These are phyloP conservation scores for Solanum habrochaites DNA, from an alignment of 257 asterid genomes.

Conservation along the genomic window DNA sequence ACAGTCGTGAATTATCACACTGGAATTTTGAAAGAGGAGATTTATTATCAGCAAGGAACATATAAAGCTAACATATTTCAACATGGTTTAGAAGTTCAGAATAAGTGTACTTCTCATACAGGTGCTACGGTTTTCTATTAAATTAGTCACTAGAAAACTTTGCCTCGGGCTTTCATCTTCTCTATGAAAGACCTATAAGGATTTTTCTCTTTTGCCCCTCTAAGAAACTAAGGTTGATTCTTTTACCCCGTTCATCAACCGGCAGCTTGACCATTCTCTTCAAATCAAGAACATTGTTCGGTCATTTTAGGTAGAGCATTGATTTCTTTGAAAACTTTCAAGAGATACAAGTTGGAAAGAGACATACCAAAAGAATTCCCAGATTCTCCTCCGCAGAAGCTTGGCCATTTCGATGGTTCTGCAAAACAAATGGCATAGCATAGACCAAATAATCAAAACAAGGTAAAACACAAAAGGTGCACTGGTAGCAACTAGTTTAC, in stretches of 20 bases:
- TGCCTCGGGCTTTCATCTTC: background rate
- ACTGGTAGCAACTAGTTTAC: background rate
- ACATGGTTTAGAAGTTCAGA: background rate
- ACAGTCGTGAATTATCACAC: background rate
- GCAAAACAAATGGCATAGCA: conserved; percentile 13
- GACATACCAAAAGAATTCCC: conserved; percentile 76
- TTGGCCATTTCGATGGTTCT: conserved; percentile 39
- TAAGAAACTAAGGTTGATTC: background rate
- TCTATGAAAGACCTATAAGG: background rate
- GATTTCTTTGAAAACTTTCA: background rate
- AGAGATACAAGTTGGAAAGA: background rate
- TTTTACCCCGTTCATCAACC: background rate
- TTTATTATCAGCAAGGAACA: background rate
- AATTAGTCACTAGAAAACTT: background rate
- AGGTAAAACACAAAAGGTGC: background rate
- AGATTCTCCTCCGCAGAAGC: conserved; percentile 73
- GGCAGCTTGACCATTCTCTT: background rate
- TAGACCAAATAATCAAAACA: background rate
- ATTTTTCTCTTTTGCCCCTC: background rate
- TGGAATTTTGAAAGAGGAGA: background rate
- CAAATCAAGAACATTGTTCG: background rate
- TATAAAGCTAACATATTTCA: background rate
- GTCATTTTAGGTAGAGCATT: background rate
- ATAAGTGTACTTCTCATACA: background rate
- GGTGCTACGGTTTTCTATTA: background rate